These are phyloP conservation scores for Fraxinus sp. DNA, from an alignment of 305 asterid species.

Conservation along the genomic window DNA sequence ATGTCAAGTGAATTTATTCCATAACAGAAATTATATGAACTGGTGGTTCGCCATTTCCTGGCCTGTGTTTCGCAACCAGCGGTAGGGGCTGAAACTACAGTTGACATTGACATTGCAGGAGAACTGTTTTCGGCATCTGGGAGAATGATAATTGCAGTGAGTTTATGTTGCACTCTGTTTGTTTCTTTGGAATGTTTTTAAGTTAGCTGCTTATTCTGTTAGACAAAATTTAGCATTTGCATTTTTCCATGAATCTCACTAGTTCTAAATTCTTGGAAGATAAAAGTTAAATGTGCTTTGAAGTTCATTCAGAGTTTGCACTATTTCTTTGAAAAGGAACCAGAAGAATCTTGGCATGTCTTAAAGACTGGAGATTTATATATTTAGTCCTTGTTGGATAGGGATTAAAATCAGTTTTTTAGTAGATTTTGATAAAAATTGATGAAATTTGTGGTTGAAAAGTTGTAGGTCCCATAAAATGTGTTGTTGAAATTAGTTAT, in stretches of 20 bases:
- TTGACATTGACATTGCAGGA: constrained; percentile 91
- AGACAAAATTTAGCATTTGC: constrained; percentile 3
- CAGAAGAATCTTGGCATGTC: constrained; percentile 5
- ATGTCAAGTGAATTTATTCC: constrained; percentile 23
- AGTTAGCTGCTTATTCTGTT: constrained; percentile 21
- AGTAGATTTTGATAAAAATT: too few species aligned
- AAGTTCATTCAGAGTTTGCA: constrained; percentile 11
- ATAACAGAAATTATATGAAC: constrained; percentile 84
- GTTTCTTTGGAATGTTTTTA: constrained; percentile 14
- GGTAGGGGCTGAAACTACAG: constrained; percentile 89
- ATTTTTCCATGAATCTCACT: constrained; percentile 7
- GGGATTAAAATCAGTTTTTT: too few species aligned
- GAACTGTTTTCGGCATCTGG: constrained; percentile 86
- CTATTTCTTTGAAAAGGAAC: background rate
- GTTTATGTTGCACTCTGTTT: constrained; percentile 34
- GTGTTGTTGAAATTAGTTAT: too few species aligned
- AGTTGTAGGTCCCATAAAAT: too few species aligned
- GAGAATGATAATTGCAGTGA: constrained; percentile 85
- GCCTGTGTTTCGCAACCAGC: constrained; percentile 99
- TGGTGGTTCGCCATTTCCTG: constrained; percentile 97
- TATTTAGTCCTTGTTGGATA: background rate
- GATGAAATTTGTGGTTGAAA: too few species aligned
- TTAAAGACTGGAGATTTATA: background rate
- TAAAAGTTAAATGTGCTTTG: background rate
- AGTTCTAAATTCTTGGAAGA: background rate